Percentiles rank a stretch among this genome's conserved stretches.
Evolutionary conservation across 495 filamentous ascomycete genomes (phyloP).

Genomic region (Extremus antarcticus): DNA sequence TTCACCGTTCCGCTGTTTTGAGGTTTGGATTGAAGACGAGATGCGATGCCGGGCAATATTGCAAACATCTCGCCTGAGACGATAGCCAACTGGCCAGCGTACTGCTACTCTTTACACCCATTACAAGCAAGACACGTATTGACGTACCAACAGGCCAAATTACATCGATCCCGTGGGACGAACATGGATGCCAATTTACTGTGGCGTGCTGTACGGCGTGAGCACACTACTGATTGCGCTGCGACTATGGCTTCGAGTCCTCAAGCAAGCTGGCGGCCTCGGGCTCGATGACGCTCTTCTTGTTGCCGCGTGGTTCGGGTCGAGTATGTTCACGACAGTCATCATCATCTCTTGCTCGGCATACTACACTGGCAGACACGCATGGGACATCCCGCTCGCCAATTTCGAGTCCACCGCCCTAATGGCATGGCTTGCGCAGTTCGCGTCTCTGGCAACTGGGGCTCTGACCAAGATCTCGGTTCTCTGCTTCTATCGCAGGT

Average conservation of each 20-base stretch:
- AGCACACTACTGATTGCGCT: slow-evolving; percentile 10
- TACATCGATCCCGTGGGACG: slow-evolving; percentile 10
- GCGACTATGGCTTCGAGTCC: slow-evolving; percentile 13
- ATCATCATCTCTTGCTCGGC: neutral
- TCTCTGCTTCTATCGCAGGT: slow-evolving; percentile 23
- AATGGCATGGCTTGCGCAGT: slow-evolving; percentile 23
- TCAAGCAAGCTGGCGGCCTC: slow-evolving; percentile 10
- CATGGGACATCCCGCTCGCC: slow-evolving; percentile 21
- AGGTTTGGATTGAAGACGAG: too few species aligned
- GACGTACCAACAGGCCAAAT: neutral
- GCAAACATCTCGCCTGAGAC: neutral
- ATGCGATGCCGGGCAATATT: neutral
- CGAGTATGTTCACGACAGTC: slow-evolving; percentile 5
- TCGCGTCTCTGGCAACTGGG: slow-evolving; percentile 20
- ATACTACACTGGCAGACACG: slow-evolving; percentile 23
- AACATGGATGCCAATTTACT: slow-evolving; percentile 12
- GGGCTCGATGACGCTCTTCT: slow-evolving; percentile 17
- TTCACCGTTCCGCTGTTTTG: too few species aligned
- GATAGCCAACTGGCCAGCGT: neutral
- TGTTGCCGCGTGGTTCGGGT: neutral
- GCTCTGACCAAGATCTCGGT: slow-evolving; percentile 25
- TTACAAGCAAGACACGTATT: neutral
- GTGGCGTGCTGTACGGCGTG: slow-evolving; percentile 7
- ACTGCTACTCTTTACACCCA: neutral
- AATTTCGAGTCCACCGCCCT: slow-evolving; percentile 7